Base-by-base conservation (phyloP, 345 rosid species). In the Dipteronia sinensis region DNA sequence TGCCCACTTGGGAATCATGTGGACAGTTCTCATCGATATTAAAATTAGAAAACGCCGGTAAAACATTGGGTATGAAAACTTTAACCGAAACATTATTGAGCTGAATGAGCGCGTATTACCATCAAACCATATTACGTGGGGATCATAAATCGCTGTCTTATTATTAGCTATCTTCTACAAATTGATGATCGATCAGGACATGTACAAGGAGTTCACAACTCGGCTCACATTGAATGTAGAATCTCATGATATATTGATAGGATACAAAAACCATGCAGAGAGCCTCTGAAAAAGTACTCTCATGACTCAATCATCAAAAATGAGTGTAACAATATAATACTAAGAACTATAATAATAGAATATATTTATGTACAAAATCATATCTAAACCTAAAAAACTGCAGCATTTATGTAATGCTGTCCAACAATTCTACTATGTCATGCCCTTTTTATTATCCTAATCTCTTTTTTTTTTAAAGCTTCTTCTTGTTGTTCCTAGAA, bases 371-470 rank as follows among this genome's bases (percentile, higher is more conserved):
- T 53, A 71, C 76, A 64, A 74, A 79, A 75, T 69, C 46, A 46
- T 69, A 46, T 64, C 65, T 71, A 74, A 29, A 47, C 82, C 81
- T 56, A 55, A 78, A 53, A 86, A 84, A 65, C 82, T 75, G 89
- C 88, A 83, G 89, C 84, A 86, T 79, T 83, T 84, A 78, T 72
- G 89, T 78, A 82, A 72, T 81, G 83, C 81, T 84, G 90, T 82
- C 83, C 72, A 59, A 67, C 70, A 79, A 47, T 51, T 75, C 46
- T 22, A 15, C 13, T 34, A 34, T 34, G 49, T 2, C 49, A 46
- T 56, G 11, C 75, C 16, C 34, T 64, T 72, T 34, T 44, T 61
- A 69, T 65, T 69, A 6, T 62, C 73, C 64, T 61, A 11, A 53
- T 17, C 29, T 65, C 10, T 47, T 53, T 71, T 65, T n/a, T 64